Conservation (phyloP, 2,329 filamentous ascomycete genomes). For the Beauveria sp. region DNA sequence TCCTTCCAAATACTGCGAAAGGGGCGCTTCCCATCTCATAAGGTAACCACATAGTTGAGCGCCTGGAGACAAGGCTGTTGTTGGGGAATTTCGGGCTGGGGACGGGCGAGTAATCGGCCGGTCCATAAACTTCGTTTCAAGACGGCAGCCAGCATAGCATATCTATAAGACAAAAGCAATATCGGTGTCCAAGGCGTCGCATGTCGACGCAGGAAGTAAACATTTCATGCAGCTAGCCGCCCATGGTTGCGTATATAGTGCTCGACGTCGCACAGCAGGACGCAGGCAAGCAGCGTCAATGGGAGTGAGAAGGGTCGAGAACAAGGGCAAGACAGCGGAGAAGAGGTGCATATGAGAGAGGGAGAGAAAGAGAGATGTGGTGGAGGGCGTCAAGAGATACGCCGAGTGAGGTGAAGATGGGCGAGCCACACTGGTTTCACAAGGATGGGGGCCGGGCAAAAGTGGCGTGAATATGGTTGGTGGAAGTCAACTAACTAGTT, state of each 20-base stretch:
- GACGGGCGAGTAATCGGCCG: background rate
- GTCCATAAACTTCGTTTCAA: background rate
- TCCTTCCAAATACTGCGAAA: too few species aligned
- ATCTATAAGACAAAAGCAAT: background rate
- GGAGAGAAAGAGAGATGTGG: background rate
- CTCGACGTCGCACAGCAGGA: background rate
- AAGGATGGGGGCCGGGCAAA: background rate
- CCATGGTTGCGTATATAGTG: background rate
- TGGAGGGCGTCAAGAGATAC: background rate
- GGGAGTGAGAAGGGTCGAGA: background rate
- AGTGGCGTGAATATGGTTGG: background rate
- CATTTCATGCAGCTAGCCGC: background rate
- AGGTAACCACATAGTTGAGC: background rate
- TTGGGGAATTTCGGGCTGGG: background rate
- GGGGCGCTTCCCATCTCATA: too few species aligned
- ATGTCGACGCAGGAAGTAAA: background rate
- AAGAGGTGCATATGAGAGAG: background rate
- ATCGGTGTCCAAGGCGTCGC: background rate
- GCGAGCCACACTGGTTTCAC: slow-evolving; percentile 1
- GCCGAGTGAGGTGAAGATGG: background rate
- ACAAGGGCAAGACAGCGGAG: background rate
- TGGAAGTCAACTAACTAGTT: background rate
- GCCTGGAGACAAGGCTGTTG: background rate
- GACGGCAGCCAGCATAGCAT: background rate
- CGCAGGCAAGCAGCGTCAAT: background rate